These are phyloP conservation scores for Thalassiosira sp. DNA, from an alignment of 352 stramenopile species.

Conservation along the genomic window DNA sequence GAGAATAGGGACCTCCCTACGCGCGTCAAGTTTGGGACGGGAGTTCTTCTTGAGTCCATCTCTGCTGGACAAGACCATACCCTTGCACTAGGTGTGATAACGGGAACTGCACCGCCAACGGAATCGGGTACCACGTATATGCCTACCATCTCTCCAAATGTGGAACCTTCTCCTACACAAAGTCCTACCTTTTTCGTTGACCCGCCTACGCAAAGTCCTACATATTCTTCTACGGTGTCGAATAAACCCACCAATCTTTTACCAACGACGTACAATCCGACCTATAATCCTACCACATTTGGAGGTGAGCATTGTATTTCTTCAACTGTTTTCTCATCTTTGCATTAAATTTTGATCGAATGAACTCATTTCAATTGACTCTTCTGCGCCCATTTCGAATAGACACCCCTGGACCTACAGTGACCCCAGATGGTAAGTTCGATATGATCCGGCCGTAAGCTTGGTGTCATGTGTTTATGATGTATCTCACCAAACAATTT, in stretches of 20 bases:
- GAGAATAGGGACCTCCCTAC: constrained; percentile 38
- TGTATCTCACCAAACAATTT: not conserved
- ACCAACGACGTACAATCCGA: not conserved
- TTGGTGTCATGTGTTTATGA: too few relatives aligned
- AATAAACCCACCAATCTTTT: too few relatives aligned
- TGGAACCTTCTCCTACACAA: not conserved
- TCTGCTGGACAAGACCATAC: constrained; percentile 42
- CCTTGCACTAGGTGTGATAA: constrained; percentile 17
- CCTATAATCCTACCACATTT: not conserved
- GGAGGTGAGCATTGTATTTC: not conserved
- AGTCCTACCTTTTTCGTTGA: not conserved
- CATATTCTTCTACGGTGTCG: not conserved
- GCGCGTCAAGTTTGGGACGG: constrained; percentile 25
- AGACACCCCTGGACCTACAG: too few relatives aligned
- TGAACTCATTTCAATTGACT: not conserved
- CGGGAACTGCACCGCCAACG: constrained; percentile 11
- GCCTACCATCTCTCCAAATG: not conserved
- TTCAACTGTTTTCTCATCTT: not conserved
- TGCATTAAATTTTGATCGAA: not conserved
- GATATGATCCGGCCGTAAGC: too few relatives aligned
- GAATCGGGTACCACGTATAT: not conserved
- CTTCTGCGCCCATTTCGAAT: not conserved
- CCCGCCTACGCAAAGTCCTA: too few relatives aligned
- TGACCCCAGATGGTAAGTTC: not conserved
- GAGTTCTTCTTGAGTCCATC: constrained; percentile 18